Evolutionary conservation across 2,329 filamentous ascomycete genomes (phyloP).

Genomic region (Helotiales sp.): DNA sequence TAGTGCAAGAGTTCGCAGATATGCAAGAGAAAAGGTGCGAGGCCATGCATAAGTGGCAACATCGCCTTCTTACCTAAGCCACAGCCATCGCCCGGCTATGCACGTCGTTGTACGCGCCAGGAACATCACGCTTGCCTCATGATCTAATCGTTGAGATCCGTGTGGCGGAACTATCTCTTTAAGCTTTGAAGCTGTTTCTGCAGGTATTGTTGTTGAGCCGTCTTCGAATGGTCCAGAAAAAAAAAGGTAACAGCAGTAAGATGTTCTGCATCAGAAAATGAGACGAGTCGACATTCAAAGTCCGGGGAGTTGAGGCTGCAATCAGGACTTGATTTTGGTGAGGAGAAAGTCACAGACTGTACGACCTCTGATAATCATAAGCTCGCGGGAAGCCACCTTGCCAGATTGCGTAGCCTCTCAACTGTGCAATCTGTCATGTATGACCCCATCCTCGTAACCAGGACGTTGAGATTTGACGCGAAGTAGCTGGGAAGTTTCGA

Average conservation of each 20-base stretch:
- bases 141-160: slow-evolving; percentile 21
- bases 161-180: slow-evolving; percentile 18
- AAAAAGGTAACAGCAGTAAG: neutral
- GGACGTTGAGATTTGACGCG: slow-evolving; percentile 17
- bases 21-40: neutral
- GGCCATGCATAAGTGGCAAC: slow-evolving; percentile 7
- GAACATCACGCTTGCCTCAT: slow-evolving; percentile 13
- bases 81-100: slow-evolving; percentile 18
- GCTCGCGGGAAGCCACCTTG: slow-evolving; percentile 10
- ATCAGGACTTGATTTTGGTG: neutral
- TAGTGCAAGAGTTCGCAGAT: neutral
- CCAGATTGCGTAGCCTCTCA: slow-evolving; percentile 3
- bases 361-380: slow-evolving; percentile 5
- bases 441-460: slow-evolving; percentile 1
- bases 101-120: slow-evolving; percentile 25
- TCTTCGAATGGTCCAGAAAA: neutral
- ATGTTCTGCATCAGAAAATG: neutral
- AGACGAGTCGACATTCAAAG: neutral
- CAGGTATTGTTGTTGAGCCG: neutral
- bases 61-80: slow-evolving; percentile 6
- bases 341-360: neutral
- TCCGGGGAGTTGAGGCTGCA: slow-evolving; percentile 5
- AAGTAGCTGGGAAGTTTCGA: slow-evolving; percentile 2
- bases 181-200: slow-evolving; percentile 3
- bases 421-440: slow-evolving; percentile 8